Conservation (phyloP, 2,329 filamentous ascomycete species). For the Mycosphaerella sp. region DNA sequence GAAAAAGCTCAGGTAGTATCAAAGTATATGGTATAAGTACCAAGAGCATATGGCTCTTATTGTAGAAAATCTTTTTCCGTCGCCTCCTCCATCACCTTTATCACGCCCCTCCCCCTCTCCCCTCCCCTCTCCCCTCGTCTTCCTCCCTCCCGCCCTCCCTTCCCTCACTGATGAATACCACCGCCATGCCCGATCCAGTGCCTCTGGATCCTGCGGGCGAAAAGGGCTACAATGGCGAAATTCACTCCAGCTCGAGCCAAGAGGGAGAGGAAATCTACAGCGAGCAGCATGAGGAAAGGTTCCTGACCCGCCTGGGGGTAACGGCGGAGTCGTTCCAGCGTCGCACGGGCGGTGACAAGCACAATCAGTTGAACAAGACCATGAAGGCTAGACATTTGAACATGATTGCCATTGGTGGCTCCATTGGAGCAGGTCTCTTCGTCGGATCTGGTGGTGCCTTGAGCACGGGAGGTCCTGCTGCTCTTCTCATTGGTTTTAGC, state of each 20-base stretch:
- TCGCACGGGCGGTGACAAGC: constrained; percentile 28
- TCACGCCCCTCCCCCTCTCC: neutral
- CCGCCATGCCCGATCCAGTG: constrained; percentile 6
- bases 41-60: neutral
- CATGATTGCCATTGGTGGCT: constrained; percentile 34
- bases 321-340: constrained; percentile 29
- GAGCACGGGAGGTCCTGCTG: constrained; percentile 44
- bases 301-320: constrained; percentile 30
- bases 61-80: neutral
- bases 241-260: constrained; percentile 14
- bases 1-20: too few species aligned
- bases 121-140: neutral
- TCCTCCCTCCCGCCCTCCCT: neutral
- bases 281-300: constrained; percentile 11
- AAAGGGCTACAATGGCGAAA: constrained; percentile 14
- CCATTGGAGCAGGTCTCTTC: constrained; percentile 50
- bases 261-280: constrained; percentile 15
- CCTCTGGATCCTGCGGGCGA: constrained; percentile 13
- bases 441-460: constrained; percentile 47
- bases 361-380: constrained; percentile 32
- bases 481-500: constrained; percentile 31
- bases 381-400: constrained; percentile 29
- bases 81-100: constrained; percentile 1
- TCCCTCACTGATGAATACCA: constrained; percentile 6
- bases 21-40: constrained; percentile 10